These are phyloP conservation scores for Closterium sp. DNA, from an alignment of 139 green algal genomes.

Conservation along the genomic window DNA sequence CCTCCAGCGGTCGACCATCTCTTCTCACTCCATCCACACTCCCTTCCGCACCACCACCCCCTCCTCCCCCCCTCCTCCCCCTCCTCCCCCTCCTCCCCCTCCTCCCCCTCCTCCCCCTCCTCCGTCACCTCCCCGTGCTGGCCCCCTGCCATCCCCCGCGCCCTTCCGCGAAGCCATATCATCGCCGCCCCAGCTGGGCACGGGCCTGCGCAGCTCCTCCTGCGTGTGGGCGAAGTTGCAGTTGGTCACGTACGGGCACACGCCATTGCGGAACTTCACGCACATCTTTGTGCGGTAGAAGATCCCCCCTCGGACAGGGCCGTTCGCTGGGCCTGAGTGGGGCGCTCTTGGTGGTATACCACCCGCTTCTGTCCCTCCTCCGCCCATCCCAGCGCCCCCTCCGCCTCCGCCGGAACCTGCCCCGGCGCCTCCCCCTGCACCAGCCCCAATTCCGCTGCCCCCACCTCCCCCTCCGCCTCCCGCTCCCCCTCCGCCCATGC, in stretches of 20 bases:
- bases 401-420: neutral
- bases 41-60: neutral
- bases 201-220: neutral
- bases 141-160: neutral
- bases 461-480: neutral
- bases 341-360: neutral
- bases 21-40: neutral
- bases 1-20: neutral
- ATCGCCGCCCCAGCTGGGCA: conserved; percentile 1
- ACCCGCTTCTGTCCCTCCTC: neutral
- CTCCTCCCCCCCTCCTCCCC: neutral
- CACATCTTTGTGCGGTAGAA: conserved; percentile 30
- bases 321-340: neutral
- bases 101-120: conserved; percentile 1
- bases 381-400: conserved; percentile 10
- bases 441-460: neutral
- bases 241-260: conserved; percentile 21
- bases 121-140: neutral
- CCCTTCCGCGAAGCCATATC: neutral
- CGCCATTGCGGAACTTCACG: neutral
- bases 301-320: neutral
- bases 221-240: conserved; percentile 35
- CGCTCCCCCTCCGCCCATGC: neutral
- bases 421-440: neutral
- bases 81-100: neutral